Evolutionary conservation across 352 stramenopile genomes (phyloP).

Genomic region (Peronosclerospora sorghi): DNA sequence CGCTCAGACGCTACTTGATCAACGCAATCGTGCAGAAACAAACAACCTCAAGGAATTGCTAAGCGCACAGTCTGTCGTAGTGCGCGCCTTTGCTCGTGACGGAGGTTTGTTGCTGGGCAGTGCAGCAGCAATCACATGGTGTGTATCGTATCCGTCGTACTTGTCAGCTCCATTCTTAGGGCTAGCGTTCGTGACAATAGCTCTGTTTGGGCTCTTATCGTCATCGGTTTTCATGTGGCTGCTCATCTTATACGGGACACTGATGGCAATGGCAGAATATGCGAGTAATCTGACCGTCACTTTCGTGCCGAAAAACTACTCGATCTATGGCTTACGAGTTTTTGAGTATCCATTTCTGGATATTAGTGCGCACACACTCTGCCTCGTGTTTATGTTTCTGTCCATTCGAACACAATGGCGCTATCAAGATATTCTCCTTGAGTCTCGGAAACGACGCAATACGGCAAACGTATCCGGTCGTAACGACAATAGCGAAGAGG

Average conservation of each 20-base stretch:
- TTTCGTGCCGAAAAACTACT: conserved; percentile 37
- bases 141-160: conserved; percentile 79
- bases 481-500: conserved; percentile 6
- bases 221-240: conserved; percentile 42
- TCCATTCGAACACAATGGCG: conserved; percentile 66
- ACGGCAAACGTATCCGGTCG: conserved; percentile 6
- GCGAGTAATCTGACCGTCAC: conserved; percentile 51
- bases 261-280: conserved; percentile 50
- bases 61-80: conserved; percentile 46
- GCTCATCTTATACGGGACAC: conserved; percentile 52
- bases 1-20: conserved; percentile 19
- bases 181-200: conserved; percentile 56
- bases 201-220: conserved; percentile 45
- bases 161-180: conserved; percentile 47
- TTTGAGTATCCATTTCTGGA: conserved; percentile 73
- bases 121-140: conserved; percentile 58
- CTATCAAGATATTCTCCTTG: conserved; percentile 53
- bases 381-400: conserved; percentile 66
- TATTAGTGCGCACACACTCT: conserved; percentile 63
- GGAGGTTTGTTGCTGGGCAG: conserved; percentile 56
- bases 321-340: conserved; percentile 43
- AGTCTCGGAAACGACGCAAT: conserved; percentile 23
- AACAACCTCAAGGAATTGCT: conserved; percentile 42
- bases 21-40: conserved; percentile 14
- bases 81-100: conserved; percentile 56